Percentiles rank a stretch among this genome's conserved stretches.
These are phyloP conservation scores for Avicennia marina DNA, from an alignment of 257 asterid species.

Conservation along the genomic window DNA sequence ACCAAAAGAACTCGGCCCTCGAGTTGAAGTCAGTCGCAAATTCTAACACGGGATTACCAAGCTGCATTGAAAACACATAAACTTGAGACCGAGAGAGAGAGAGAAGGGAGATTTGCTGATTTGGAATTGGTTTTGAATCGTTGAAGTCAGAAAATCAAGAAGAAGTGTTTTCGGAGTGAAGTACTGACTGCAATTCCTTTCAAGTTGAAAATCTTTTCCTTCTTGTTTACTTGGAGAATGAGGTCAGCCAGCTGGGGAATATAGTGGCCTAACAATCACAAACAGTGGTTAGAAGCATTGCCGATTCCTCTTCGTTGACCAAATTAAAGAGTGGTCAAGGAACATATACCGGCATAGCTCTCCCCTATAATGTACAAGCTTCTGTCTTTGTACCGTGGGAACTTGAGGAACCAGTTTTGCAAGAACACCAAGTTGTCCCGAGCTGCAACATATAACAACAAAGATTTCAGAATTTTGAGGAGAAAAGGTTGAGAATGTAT, in stretches of 20 bases:
- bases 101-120: too few species aligned
- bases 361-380: slow-evolving; percentile 66
- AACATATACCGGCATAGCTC: slow-evolving; percentile 61
- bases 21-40: slow-evolving; percentile 70
- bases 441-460: slow-evolving; percentile 29
- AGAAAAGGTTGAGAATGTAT: too few species aligned
- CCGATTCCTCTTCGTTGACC: background rate
- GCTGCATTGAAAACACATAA: slow-evolving; percentile 32
- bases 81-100: too few species aligned
- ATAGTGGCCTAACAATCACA: slow-evolving; percentile 47
- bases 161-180: background rate
- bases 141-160: background rate
- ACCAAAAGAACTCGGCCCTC: slow-evolving; percentile 79
- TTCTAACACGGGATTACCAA: slow-evolving; percentile 75
- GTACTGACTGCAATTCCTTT: slow-evolving; percentile 73
- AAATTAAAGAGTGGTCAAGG: background rate
- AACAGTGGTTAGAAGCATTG: background rate
- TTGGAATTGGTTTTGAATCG: background rate
- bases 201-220: slow-evolving; percentile 51
- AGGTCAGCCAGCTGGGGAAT: slow-evolving; percentile 75
- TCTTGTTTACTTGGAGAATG: slow-evolving; percentile 53
- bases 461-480: background rate
- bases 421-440: slow-evolving; percentile 62
- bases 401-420: slow-evolving; percentile 69
- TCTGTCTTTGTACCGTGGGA: slow-evolving; percentile 58